These are phyloP conservation scores for Apiospora malaysiana DNA, from an alignment of 2,329 filamentous ascomycete genomes.

Conservation along the genomic window DNA sequence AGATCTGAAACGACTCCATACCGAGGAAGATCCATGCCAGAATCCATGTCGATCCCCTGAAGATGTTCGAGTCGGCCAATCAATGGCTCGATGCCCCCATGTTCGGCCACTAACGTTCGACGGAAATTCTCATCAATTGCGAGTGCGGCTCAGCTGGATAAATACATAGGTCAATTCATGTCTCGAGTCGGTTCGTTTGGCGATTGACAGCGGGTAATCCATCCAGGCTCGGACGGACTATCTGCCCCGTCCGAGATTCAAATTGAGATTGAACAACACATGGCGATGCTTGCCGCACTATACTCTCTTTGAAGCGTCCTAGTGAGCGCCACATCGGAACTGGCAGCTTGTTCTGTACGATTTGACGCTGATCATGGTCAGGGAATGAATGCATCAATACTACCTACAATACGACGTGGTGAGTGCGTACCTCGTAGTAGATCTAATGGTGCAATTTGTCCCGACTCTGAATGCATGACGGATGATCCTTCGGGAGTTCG, in stretches of 20 bases:
- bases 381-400: neutral
- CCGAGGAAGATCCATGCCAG: neutral
- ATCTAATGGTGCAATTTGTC: neutral
- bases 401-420: no score
- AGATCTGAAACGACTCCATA: conserved; percentile 17
- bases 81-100: neutral
- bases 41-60: conserved; percentile 8
- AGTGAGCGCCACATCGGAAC: neutral
- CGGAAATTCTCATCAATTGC: neutral
- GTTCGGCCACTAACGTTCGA: neutral
- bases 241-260: neutral
- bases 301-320: neutral
- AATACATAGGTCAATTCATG: neutral
- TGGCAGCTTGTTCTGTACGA: neutral
- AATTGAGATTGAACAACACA: neutral
- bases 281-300: neutral
- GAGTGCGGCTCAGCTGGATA: neutral
- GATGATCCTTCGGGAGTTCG: neutral
- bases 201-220: neutral
- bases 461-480: neutral
- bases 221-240: neutral
- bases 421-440: neutral
- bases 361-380: neutral
- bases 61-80: neutral
- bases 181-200: neutral